Percentiles rank a stretch among this genome's conserved stretches.
Conservation (phyloP, 352 stramenopile genomes). For the Phytophthora chlamydospora region DNA sequence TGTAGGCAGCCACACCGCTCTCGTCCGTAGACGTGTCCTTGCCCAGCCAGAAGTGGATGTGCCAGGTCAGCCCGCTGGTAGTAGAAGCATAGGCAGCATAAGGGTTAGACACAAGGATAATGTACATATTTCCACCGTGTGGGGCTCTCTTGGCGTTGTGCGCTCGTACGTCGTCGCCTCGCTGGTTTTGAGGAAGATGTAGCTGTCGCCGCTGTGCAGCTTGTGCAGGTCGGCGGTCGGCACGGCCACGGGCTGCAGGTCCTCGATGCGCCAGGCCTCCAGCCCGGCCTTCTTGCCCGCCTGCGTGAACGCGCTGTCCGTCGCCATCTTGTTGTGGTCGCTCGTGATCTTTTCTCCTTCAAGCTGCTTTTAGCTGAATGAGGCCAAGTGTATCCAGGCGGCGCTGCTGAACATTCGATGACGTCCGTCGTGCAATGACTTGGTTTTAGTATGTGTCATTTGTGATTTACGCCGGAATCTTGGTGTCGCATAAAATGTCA, state of each 20-base stretch:
- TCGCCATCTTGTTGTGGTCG: slow-evolving; percentile 50
- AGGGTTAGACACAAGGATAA: slow-evolving; percentile 3
- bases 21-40: slow-evolving; percentile 92
- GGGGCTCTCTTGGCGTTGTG: neutral
- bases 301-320: slow-evolving; percentile 61
- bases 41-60: slow-evolving; percentile 98
- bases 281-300: slow-evolving; percentile 72
- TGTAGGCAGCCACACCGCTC: slow-evolving; percentile 95
- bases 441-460: slow-evolving; percentile 24
- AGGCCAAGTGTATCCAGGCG: slow-evolving; percentile 23
- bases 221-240: slow-evolving; percentile 70
- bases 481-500: slow-evolving; percentile 19
- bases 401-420: slow-evolving; percentile 1
- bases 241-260: slow-evolving; percentile 72
- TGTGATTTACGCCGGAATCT: slow-evolving; percentile 23
- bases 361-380: slow-evolving; percentile 36
- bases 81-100: neutral
- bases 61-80: slow-evolving; percentile 70
- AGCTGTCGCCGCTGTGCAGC: slow-evolving; percentile 96
- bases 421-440: slow-evolving; percentile 12
- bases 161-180: slow-evolving; percentile 48
- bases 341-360: slow-evolving; percentile 28
- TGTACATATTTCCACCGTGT: neutral
- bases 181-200: slow-evolving; percentile 94
- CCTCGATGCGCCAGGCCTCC: slow-evolving; percentile 87